A percentile compares a stretch with the other conserved stretches of the same genome.
Conservation (phyloP, 129 eudicot species). For the Chrysanthemum makinoi region DNA sequence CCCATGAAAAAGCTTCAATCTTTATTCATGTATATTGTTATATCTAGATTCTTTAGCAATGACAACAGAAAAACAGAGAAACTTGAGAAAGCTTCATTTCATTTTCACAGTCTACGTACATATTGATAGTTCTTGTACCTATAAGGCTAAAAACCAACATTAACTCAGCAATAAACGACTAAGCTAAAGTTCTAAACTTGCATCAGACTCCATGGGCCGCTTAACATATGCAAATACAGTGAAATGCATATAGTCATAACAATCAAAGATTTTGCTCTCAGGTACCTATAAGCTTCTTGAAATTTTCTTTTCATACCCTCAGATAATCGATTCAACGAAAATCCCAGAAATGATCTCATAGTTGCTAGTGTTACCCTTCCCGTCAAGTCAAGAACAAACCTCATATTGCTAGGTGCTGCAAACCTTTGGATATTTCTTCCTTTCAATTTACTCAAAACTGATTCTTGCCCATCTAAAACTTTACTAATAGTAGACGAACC, state of each 20-base stretch:
- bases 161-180: background rate
- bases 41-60: background rate
- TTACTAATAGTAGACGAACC: slow-evolving; percentile 28
- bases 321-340: slow-evolving; percentile 35
- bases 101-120: background rate
- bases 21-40: slow-evolving; percentile 30
- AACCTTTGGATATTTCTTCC: slow-evolving; percentile 29
- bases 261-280: slow-evolving; percentile 49
- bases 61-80: background rate
- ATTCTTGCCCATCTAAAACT: slow-evolving; percentile 28
- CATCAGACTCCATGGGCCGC: slow-evolving; percentile 65
- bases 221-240: slow-evolving; percentile 59
- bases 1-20: slow-evolving; percentile 36
- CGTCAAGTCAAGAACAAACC: slow-evolving; percentile 61
- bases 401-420: slow-evolving; percentile 59
- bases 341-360: slow-evolving; percentile 48
- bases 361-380: slow-evolving; percentile 68
- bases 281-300: slow-evolving; percentile 47
- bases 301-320: slow-evolving; percentile 48
- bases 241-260: slow-evolving; percentile 59
- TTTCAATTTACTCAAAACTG: slow-evolving; percentile 20
- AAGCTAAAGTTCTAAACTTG: slow-evolving; percentile 36
- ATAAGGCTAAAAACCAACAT: background rate
- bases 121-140: background rate
- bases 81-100: background rate